Percentiles rank a stretch among this genome's conserved stretches.
These are phyloP conservation scores for Piper betle DNA, from an alignment of 164 flowering plant genomes.

Conservation along the genomic window DNA sequence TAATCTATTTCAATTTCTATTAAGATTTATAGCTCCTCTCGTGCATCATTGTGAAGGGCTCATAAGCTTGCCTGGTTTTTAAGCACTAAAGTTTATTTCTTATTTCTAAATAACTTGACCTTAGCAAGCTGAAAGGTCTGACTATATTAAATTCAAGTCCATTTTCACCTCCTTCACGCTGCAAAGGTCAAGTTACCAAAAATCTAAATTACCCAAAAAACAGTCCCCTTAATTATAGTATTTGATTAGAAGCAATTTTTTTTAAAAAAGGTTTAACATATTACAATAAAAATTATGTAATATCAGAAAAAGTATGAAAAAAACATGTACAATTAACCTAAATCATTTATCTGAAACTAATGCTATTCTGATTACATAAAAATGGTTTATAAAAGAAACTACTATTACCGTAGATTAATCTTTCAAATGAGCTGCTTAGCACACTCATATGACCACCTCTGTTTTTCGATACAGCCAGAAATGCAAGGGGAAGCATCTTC, in stretches of 20 bases:
- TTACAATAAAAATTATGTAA: too few relatives aligned
- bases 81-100: too few relatives aligned
- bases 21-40: too few relatives aligned
- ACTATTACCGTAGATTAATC: conserved; percentile 24
- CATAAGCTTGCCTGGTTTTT: too few relatives aligned
- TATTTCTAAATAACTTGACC: too few relatives aligned
- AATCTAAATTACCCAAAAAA: not conserved
- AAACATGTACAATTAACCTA: not conserved
- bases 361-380: not conserved
- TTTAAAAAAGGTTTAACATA: too few relatives aligned
- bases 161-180: conserved; percentile 55
- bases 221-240: not conserved
- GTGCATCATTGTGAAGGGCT: too few relatives aligned
- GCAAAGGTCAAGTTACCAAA: not conserved
- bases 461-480: conserved; percentile 40
- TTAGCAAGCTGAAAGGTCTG: conserved; percentile 61
- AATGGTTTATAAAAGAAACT: not conserved
- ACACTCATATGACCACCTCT: conserved; percentile 46
- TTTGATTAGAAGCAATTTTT: too few relatives aligned
- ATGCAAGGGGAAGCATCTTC: conserved; percentile 42
- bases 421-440: conserved; percentile 41
- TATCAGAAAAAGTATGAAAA: not conserved
- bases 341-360: not conserved
- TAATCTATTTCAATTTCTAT: too few relatives aligned
- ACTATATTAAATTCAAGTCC: conserved; percentile 52